phyloP scores from a whole-genome alignment of 441 rosid species.

The Populus hybrid region DNA sequence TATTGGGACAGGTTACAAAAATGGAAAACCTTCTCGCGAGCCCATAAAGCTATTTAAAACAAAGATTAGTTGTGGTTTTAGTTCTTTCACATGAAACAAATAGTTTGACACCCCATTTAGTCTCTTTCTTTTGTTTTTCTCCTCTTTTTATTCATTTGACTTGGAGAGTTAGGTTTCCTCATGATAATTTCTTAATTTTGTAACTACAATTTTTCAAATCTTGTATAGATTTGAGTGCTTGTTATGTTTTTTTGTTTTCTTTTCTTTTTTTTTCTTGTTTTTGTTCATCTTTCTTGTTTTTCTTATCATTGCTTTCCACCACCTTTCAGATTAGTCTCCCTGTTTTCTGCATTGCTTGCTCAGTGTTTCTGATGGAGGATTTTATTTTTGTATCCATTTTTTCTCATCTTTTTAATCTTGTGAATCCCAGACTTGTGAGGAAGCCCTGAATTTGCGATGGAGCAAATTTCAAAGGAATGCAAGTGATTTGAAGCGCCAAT shows the following conservation, averaged over 20 bases:
- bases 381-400: not conserved
- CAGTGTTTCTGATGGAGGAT: not conserved
- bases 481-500: constrained; percentile 49
- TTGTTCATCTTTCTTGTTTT: not conserved
- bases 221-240: not conserved
- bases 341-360: not conserved
- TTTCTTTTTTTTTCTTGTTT: not conserved
- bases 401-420: not conserved
- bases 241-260: not conserved
- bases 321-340: not conserved
- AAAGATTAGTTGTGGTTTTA: not conserved
- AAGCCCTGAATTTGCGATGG: constrained; percentile 53
- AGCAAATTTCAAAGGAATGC: constrained; percentile 65
- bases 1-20: not conserved
- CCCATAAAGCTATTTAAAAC: not conserved
- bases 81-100: not conserved
- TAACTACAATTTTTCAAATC: not conserved
- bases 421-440: constrained; percentile 47
- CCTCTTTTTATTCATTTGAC: not conserved
- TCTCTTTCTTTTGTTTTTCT: not conserved
- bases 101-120: not conserved
- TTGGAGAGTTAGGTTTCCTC: not conserved
- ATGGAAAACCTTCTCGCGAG: not conserved
- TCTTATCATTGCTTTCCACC: not conserved
- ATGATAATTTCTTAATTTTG: not conserved